These are phyloP conservation scores for Aspergillus arachidicola DNA, from an alignment of 2,329 filamentous ascomycete genomes.

Conservation along the genomic window DNA sequence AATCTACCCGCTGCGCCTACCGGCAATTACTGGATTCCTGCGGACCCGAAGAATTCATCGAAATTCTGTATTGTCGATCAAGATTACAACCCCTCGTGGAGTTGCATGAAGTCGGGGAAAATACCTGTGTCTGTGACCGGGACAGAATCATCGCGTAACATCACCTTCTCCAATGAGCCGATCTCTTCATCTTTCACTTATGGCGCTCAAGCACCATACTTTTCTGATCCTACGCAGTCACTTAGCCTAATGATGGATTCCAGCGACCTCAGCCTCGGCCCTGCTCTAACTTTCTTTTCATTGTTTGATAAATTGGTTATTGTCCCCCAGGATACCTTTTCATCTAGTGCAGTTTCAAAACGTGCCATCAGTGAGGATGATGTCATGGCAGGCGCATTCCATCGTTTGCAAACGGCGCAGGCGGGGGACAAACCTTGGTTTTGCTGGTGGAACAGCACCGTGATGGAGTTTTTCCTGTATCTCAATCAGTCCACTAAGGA, in stretches of 20 bases:
- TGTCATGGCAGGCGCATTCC: constrained; percentile 24
- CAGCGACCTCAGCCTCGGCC: constrained; percentile 58
- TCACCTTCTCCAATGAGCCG: constrained; percentile 44
- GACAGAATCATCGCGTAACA: constrained; percentile 28
- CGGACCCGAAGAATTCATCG: constrained; percentile 50
- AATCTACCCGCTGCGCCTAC: constrained; percentile 52
- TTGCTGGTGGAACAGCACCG: constrained; percentile 69
- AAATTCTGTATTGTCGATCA: constrained; percentile 52
- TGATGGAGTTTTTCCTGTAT: constrained; percentile 69
- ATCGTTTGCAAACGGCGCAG: constrained; percentile 46
- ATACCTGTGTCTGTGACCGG: constrained; percentile 38
- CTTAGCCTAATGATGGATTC: constrained; percentile 61
- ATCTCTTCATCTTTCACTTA: constrained; percentile 54
- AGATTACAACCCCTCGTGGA: constrained; percentile 54
- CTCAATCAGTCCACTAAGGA: constrained; percentile 53
- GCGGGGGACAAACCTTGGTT: constrained; percentile 68
- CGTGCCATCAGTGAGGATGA: constrained; percentile 32
- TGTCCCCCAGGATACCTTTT: constrained; percentile 42
- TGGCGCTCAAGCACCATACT: constrained; percentile 62
- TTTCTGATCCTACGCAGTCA: constrained; percentile 45
- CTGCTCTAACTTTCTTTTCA: constrained; percentile 65
- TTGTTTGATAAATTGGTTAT: constrained; percentile 68
- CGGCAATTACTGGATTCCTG: constrained; percentile 53
- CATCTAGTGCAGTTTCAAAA: constrained; percentile 29
- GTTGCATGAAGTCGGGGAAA: constrained; percentile 44